Conservation (phyloP, 345 rosid species). For the Fremontodendron californicum region DNA sequence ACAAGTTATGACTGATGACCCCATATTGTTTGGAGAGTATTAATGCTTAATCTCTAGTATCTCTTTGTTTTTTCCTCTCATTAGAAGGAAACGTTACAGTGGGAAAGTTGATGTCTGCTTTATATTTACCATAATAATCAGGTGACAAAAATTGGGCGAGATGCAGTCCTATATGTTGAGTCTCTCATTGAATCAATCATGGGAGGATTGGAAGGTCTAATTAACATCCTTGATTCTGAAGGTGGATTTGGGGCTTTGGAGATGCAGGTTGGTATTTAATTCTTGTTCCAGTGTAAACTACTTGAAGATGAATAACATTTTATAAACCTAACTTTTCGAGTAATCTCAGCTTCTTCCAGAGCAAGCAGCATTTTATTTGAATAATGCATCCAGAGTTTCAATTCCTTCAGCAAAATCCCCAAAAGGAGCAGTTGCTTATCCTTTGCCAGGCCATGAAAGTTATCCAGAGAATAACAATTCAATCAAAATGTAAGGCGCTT, state of each 20-base stretch:
- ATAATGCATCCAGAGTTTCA: slow-evolving; percentile 59
- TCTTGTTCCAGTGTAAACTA: slow-evolving; percentile 10
- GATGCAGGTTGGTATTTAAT: slow-evolving; percentile 59
- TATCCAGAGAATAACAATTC: slow-evolving; percentile 86
- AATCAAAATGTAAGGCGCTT: slow-evolving; percentile 71
- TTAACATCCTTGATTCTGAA: slow-evolving; percentile 98
- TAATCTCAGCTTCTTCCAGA: slow-evolving; percentile 91
- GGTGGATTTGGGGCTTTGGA: slow-evolving; percentile 99
- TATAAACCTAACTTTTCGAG: slow-evolving; percentile 23
- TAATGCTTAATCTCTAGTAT: not conserved
- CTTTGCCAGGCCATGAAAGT: slow-evolving; percentile 97
- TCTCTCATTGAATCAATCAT: slow-evolving; percentile 97
- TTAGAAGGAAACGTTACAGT: not conserved
- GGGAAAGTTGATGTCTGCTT: slow-evolving; percentile 5
- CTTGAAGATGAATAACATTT: not conserved
- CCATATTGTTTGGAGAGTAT: not conserved
- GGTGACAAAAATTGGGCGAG: slow-evolving; percentile 95
- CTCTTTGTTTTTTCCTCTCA: not conserved
- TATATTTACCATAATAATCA: slow-evolving; percentile 31
- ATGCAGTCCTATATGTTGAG: slow-evolving; percentile 94
- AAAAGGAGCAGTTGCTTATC: slow-evolving; percentile 56
- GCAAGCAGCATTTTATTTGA: slow-evolving; percentile 91
- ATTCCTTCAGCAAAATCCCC: slow-evolving; percentile 76
- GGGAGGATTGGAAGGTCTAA: slow-evolving; percentile 98
- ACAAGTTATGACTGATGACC: not conserved